Base-by-base conservation (phyloP, 352 stramenopile genomes). In the Pythium insidiosum region DNA sequence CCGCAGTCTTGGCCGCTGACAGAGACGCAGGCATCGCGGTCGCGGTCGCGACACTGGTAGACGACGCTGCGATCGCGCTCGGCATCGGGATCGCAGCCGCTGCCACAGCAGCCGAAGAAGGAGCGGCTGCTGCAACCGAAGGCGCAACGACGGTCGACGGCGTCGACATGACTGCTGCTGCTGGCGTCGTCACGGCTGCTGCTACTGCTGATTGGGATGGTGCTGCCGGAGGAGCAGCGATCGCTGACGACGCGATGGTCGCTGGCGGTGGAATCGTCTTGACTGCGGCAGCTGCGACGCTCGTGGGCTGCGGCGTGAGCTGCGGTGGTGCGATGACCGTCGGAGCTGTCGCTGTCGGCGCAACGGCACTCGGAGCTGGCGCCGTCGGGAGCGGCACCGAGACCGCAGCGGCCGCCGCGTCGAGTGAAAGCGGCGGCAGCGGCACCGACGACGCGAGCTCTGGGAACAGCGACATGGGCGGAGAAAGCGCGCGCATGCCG, bases 401-500 rank as follows among this genome's bases (percentile, higher is more conserved):
- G 1, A 24, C 37, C 29, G 43, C 19, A 6, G 45, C 22, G 7
- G 45, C 20, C 19, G 45, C 45, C 2, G 44, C 52, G 1, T 44
- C 44, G 2, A 34, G 35, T 4, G 47, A 44, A 7, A 87, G 49
- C 34, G 69, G 68, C 12, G 84, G 47, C 16, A 66, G 43, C 3
- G 69, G 47, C 43, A 65, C 53, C 7, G 64, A 47, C 18, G 79
- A 61, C 24, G 63, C 66, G 24, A 88, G 66, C 24, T 88, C 75
- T 3, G 75, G 68, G 26, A 88, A 38, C 5, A 88, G 35, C 31
- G 72, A 85, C 44, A 77, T 83, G 4, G 75, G 75, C 37, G 75
- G 75, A 0, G 75, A 88, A n/a, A 88, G 56, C 21, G 72, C 72
- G 25, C 72, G 75, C 69, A 85, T 70, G 33, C 43, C 52, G 65